Evolutionary conservation across 1,139 yeast species (phyloP), one percentile per base, ranked within the genome.

Genomic region (Suhomyces taliae): DNA sequence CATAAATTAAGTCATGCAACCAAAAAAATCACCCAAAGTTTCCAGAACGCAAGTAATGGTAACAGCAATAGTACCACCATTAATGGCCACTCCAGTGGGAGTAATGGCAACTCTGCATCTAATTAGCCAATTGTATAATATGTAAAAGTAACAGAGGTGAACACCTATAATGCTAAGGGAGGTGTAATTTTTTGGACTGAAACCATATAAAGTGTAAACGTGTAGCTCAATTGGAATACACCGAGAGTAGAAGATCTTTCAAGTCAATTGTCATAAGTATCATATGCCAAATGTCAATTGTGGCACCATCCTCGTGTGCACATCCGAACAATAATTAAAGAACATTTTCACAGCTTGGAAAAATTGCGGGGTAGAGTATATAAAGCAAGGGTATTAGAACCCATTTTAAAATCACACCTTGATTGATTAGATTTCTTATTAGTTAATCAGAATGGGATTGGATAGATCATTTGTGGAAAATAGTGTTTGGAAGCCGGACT

Each of bases 401-500:
- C 5, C 9, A 34, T n/a, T 33, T 34, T 34, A n/a, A 19, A 19
- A 19, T 19, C 6, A 4, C 24, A 19, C 24, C 24, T 19, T 19
- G 24, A 19, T 19, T 19, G 24, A 19, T 19, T 19, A 19, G 6
- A 19, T 4, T 19, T 19, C 24, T 31, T 31, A n/a, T 31, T 11
- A 31, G 34, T 31, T 31, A 31, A 10, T 14, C 14, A 37, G 8
- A 5, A 46, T 46, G 49, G 44, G 34, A 7, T 40, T 46, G 52
- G 68, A 66, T 48, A 62, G 60, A 54, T 52, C 67, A 24, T 69
- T 58, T 46, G 63, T 66, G 3, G 52, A 57, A 8, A 53, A 57
- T 27, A 58, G 72, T 9, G 54, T 58, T 27, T 74, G 78, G 78
- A 84, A 83, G 54, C 78, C 83, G 1, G 85, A 80, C 53, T 56